Base-by-base conservation (phyloP, 2,329 filamentous ascomycete genomes). In the Aspergillus tamarii region DNA sequence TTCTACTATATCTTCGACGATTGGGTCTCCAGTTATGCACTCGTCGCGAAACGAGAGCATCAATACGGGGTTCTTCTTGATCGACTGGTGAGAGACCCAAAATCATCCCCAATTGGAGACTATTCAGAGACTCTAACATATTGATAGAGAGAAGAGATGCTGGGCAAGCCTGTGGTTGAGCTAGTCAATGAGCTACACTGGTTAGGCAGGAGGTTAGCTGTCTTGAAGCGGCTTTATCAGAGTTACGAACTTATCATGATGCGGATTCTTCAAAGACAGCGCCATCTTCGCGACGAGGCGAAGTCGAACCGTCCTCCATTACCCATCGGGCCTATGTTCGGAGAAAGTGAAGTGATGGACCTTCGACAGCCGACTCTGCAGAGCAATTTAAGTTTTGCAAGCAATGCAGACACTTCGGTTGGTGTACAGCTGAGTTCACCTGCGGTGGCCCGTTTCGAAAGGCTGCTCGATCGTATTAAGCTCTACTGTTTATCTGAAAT, bases 1-100 rank as follows among this genome's bases (percentile, higher is more conserved):
- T 88, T 89, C 72, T 89, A 89, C 70, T 89, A 89, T 72, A 81
- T 90, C 2, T 90, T 89, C 69, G 88, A 90, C 71, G 88, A 89
- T 71, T 89, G 87, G 87, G 83, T 85, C 57, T 86, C 87, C 12
- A 88, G 84, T 58, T 89, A 88, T 72, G 83, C 83, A 41, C 79
- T 89, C 12, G 84, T 89, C 54, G 84, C 86, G 3, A 82, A 84
- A 26, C 81, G 84, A 59, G 85, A 88, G 64, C 81, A 84, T 64
- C 79, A 79, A 56, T 84, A 84, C 57, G 81, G 80, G 4, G 74
- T 76, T 21, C 70, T 74, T 57, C 78, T 90, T 23, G 83, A 87
- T 63, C 69, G 77, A 39, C 71, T 88, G 70, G 84, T 86, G 73
- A 67, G 75, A 68, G 46, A 41, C 46, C 26, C 21, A 12, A 23